Evolutionary conservation across 1,139 yeast genomes (phyloP).

Genomic region (Sugiyamaella paludigena): DNA sequence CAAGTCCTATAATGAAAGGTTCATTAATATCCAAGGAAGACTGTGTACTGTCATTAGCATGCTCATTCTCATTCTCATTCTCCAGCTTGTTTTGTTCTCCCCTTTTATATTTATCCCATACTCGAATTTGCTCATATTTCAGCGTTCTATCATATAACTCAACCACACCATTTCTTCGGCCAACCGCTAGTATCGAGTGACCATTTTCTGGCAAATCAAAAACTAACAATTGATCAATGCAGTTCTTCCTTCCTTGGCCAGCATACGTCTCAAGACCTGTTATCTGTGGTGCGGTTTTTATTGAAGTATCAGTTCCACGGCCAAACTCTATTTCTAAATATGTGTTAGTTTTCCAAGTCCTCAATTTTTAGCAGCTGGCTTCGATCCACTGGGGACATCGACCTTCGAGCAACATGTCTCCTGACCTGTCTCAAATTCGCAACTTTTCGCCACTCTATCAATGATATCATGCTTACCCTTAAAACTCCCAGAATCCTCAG

Average conservation of each 20-base stretch:
- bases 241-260: constrained; percentile 29
- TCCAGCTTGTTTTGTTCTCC: background rate
- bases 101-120: constrained; percentile 9
- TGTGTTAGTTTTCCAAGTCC: background rate
- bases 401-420: background rate
- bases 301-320: constrained; percentile 35
- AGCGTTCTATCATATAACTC: constrained; percentile 23
- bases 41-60: background rate
- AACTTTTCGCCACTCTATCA: background rate
- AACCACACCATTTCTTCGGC: constrained; percentile 29
- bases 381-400: background rate
- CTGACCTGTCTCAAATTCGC: background rate
- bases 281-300: constrained; percentile 32
- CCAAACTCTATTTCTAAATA: constrained; percentile 29
- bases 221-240: constrained; percentile 29
- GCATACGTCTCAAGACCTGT: constrained; percentile 27
- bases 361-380: background rate
- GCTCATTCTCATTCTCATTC: constrained; percentile 1
- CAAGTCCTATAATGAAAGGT: constrained; percentile 13
- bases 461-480: constrained; percentile 27
- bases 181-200: constrained; percentile 24
- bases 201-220: constrained; percentile 16
- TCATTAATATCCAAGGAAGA: background rate
- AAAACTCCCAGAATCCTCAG: constrained; percentile 40
- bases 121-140: constrained; percentile 17